Percentiles rank a stretch among this genome's conserved stretches.
Evolutionary conservation across 2,329 filamentous ascomycete genomes (phyloP).

Genomic region (Penicillium decumbens): DNA sequence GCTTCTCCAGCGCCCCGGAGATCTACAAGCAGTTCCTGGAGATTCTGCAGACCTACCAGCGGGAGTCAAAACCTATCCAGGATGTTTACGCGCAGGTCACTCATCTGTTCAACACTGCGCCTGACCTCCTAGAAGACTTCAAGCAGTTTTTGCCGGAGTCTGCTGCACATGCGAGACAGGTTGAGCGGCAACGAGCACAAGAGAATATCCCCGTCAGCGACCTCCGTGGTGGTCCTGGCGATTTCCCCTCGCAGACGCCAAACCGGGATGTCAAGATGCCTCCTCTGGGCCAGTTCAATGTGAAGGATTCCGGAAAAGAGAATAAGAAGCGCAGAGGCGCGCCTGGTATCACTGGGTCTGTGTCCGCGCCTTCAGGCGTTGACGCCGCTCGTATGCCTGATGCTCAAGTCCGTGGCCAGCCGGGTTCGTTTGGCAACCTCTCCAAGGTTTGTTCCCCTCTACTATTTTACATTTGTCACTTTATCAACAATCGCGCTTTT

Average conservation of each 20-base stretch:
- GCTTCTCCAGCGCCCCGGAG: constrained; percentile 91
- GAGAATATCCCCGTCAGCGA: constrained; percentile 65
- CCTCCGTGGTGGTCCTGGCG: constrained; percentile 51
- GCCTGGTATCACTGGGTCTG: constrained; percentile 38
- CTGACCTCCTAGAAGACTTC: constrained; percentile 93
- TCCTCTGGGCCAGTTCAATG: constrained; percentile 89
- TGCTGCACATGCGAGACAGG: constrained; percentile 62
- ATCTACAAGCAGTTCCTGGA: constrained; percentile 99
- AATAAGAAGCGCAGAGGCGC: constrained; percentile 77
- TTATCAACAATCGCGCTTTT: neutral
- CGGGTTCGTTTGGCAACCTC: constrained; percentile 39
- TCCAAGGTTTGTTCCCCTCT: constrained; percentile 48
- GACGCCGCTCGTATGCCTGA: constrained; percentile 34
- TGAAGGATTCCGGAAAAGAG: constrained; percentile 77
- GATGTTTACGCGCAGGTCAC: constrained; percentile 98
- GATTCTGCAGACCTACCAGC: constrained; percentile 95
- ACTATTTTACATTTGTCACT: neutral
- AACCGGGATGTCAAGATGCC: constrained; percentile 66
- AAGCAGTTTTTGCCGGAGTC: constrained; percentile 98
- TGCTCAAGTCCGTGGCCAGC: constrained; percentile 31
- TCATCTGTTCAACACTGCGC: constrained; percentile 83
- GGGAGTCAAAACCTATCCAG: constrained; percentile 96
- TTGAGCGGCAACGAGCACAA: constrained; percentile 55
- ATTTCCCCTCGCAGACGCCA: constrained; percentile 50
- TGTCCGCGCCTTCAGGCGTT: constrained; percentile 31